Evolutionary conservation across 306 rosid species (phyloP).

Genomic region (Geum urbanum): DNA sequence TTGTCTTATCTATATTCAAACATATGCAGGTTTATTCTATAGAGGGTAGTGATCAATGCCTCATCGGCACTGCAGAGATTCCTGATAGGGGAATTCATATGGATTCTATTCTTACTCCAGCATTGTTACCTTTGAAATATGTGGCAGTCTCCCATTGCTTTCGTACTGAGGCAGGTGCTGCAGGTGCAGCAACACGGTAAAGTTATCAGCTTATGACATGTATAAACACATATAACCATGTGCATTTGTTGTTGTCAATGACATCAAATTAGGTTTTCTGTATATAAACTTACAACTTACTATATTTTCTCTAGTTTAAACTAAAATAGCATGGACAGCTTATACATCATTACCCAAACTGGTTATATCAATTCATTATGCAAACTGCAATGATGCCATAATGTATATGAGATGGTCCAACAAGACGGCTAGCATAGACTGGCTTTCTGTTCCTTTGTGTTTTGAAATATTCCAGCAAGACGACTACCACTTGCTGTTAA

Average conservation of each 20-base stretch:
- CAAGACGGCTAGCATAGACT: too few relatives aligned
- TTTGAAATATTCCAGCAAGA: background rate
- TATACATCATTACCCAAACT: background rate
- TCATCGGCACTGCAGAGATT: conserved; percentile 98
- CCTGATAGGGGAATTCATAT: conserved; percentile 97
- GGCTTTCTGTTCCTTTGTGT: too few relatives aligned
- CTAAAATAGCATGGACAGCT: too few relatives aligned
- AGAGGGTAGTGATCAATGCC: conserved; percentile 86
- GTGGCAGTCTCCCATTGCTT: conserved; percentile 91
- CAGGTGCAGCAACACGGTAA: conserved; percentile 87
- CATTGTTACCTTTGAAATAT: conserved; percentile 78
- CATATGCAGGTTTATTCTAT: conserved; percentile 80
- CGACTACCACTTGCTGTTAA: background rate
- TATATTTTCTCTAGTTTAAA: too few relatives aligned
- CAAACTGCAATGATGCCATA: background rate
- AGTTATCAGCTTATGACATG: background rate
- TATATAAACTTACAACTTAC: background rate
- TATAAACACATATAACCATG: background rate
- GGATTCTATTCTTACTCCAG: conserved; percentile 82
- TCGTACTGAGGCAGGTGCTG: conserved; percentile 99
- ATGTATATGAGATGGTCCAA: background rate
- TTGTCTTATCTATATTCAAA: conserved; percentile 17
- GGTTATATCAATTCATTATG: background rate
- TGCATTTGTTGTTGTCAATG: background rate
- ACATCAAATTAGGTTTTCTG: conserved; percentile 1